Percentiles rank a stretch among this genome's conserved stretches.
Conservation (phyloP, 2,329 filamentous ascomycete species). For the Leptosphaerulina australis region DNA sequence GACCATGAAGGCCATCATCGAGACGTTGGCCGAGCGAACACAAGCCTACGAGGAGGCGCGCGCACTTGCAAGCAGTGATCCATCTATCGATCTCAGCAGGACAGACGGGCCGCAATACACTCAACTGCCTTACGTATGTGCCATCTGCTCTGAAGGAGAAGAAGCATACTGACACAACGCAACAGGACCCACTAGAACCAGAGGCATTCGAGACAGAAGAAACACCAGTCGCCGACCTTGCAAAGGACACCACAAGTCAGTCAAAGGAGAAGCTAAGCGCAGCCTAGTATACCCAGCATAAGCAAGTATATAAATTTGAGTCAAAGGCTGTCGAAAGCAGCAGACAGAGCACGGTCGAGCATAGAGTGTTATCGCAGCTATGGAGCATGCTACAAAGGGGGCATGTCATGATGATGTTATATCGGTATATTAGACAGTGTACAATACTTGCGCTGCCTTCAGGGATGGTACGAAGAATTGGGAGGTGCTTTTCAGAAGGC, state of each 20-base stretch:
- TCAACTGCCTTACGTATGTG: slow-evolving; percentile 33
- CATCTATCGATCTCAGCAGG: slow-evolving; percentile 34
- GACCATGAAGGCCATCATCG: slow-evolving; percentile 84
- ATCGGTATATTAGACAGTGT: slow-evolving; percentile 18
- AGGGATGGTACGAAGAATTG: background rate
- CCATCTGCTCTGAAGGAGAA: background rate
- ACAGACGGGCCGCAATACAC: slow-evolving; percentile 36
- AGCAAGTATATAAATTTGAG: background rate
- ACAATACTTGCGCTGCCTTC: slow-evolving; percentile 11
- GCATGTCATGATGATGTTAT: slow-evolving; percentile 3
- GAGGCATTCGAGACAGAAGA: slow-evolving; percentile 21
- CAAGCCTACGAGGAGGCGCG: slow-evolving; percentile 85
- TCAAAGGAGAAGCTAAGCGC: slow-evolving; percentile 24
- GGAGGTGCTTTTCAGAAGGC: background rate
- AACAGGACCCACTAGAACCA: slow-evolving; percentile 29
- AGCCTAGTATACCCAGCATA: too few relatives aligned
- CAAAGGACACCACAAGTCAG: slow-evolving; percentile 14
- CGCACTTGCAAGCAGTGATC: slow-evolving; percentile 63
- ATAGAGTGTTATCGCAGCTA: background rate
- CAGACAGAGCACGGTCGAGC: background rate
- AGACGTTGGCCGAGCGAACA: slow-evolving; percentile 83
- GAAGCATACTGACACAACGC: slow-evolving; percentile 10
- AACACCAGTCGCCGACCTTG: slow-evolving; percentile 12
- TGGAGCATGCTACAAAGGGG: background rate
- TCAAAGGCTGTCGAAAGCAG: background rate